Base-by-base conservation (phyloP, 2,329 filamentous ascomycete species). In the Penicillium sumatraense region DNA sequence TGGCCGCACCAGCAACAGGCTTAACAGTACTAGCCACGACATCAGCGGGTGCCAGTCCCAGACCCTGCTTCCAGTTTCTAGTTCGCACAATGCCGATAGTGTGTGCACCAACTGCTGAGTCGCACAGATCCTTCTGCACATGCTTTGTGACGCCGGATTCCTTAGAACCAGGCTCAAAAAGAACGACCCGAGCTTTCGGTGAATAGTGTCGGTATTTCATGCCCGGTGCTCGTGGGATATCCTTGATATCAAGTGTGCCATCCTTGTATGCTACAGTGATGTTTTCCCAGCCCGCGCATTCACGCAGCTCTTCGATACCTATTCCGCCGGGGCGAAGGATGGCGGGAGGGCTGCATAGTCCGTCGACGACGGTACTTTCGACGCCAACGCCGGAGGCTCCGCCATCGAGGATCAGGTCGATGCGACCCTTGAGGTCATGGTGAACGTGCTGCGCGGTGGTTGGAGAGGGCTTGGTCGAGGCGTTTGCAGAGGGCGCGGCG, bases 191-290 rank as follows among this genome's bases (percentile, higher is more conserved):
- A 1, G 95, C 96, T 72, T 88, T 90, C 1, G 95, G 95, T 40
- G 93, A 96, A 69, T 99, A 99, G 72, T 99, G 95, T 70, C 95
- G 91, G 72, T 99, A 99, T 76, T 99, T 99, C 95, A 99, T 99
- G 1, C 95, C 95, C 0, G 95, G 95, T 1, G 95, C 95, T 53
- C 91, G 83, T 0, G 95, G 95, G 9, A 83, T 82, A 49, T 74
- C 78, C 48, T 83, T 85, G 5, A 84, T 88, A 18, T 84, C 81
- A 65, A 91, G 85, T 14, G 86, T 85, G 54, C 83, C 82, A 66
- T 96, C 91, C 68, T 88, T 86, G 73, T 97, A 98, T 10, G 85
- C 93, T 56, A 89, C 86, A 58, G 83, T 80, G 1, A 91, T 90
- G 35, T 84, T 77, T 70, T 92, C 88, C 93, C 95, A 99, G 1